phyloP scores from a whole-genome alignment of 139 green algal genomes.

The Picochlorum sp. region DNA sequence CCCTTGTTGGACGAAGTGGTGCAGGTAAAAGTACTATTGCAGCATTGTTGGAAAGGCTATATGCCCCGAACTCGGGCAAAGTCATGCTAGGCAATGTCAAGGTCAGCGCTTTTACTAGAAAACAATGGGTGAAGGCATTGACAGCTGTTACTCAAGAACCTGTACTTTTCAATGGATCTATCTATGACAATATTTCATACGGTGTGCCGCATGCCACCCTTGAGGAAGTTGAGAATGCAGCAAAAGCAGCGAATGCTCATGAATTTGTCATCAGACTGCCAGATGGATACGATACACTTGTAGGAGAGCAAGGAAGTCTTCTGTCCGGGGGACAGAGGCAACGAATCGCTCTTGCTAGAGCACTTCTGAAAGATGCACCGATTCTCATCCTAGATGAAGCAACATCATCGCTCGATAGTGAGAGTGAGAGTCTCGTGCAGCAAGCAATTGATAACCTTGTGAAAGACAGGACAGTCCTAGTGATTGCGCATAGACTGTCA shows the following conservation, averaged over 20 bases:
- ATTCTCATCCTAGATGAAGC: constrained; percentile 64
- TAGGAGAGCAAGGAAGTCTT: constrained; percentile 33
- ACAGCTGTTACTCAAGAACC: constrained; percentile 72
- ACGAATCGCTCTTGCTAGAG: constrained; percentile 68
- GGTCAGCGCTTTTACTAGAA: constrained; percentile 37
- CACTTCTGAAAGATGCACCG: constrained; percentile 52
- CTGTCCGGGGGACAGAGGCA: constrained; percentile 72
- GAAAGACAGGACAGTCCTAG: constrained; percentile 43
- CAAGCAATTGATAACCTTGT: constrained; percentile 42
- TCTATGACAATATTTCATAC: constrained; percentile 85
- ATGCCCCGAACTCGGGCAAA: constrained; percentile 28
- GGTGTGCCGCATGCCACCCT: constrained; percentile 29
- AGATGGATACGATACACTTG: constrained; percentile 30
- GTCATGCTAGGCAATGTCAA: constrained; percentile 31
- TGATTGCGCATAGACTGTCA: constrained; percentile 60
- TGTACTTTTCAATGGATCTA: constrained; percentile 72
- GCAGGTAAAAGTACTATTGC: constrained; percentile 78
- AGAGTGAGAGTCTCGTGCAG: constrained; percentile 45
- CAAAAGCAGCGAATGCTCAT: constrained; percentile 52
- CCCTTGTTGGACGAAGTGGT: constrained; percentile 70
- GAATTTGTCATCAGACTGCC: constrained; percentile 54
- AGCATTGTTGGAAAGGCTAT: constrained; percentile 60
- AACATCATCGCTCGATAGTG: constrained; percentile 41
- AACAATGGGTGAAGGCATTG: constrained; percentile 59
- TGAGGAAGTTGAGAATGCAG: constrained; percentile 43